Conservation (phyloP, 495 filamentous ascomycete genomes). For the Hypoxylon lienhwacheense region DNA sequence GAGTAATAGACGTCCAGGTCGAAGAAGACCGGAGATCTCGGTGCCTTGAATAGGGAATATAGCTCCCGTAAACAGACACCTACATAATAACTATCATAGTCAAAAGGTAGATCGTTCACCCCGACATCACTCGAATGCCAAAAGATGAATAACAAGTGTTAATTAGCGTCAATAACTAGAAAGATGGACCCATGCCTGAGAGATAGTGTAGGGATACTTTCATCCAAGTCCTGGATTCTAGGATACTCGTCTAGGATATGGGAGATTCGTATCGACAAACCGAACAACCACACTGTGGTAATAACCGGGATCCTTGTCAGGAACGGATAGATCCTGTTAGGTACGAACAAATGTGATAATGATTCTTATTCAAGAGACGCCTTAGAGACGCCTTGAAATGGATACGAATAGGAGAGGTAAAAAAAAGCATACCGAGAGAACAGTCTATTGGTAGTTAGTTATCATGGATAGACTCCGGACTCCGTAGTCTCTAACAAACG, state of each 20-base stretch:
- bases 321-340: conserved; percentile 17
- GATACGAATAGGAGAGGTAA: too few species aligned
- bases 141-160: too few species aligned
- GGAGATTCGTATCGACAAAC: neutral
- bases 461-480: neutral
- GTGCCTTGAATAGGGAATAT: conserved; percentile 2
- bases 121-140: too few species aligned
- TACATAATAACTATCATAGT: neutral
- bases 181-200: too few species aligned
- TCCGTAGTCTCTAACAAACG: neutral
- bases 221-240: too few species aligned
- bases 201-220: neutral
- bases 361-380: neutral
- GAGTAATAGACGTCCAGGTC: conserved; percentile 4
- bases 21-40: neutral
- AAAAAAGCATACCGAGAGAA: too few species aligned
- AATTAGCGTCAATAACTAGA: too few species aligned
- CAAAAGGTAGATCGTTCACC: too few species aligned
- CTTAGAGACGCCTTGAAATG: too few species aligned
- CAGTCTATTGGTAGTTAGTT: too few species aligned
- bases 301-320: conserved; percentile 5
- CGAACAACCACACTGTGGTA: conserved; percentile 14
- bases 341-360: conserved; percentile 1
- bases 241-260: too few species aligned
- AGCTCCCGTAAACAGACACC: conserved; percentile 10